phyloP scores from a whole-genome alignment of 208 protist genomes.

The Crithidia brevicula region DNA sequence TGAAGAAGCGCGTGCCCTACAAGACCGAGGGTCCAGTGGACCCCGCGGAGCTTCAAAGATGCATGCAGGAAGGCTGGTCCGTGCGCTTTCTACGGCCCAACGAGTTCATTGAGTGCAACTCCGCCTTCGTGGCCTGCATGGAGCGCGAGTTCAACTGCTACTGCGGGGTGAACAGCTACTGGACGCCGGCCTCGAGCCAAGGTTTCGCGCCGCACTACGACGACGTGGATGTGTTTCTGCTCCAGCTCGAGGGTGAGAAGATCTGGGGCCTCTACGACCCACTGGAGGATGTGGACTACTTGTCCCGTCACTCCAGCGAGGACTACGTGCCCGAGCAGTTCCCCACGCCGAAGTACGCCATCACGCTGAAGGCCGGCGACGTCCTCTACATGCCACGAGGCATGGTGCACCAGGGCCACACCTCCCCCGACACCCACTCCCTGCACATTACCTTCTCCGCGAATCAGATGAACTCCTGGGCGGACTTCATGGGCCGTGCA shows the following conservation, averaged over 20 bases:
- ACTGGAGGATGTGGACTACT: slow-evolving; percentile 51
- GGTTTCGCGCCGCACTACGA: slow-evolving; percentile 97
- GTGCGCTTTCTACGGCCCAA: slow-evolving; percentile 88
- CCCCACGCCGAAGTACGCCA: slow-evolving; percentile 58
- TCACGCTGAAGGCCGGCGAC: slow-evolving; percentile 88
- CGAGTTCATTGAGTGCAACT: slow-evolving; percentile 64
- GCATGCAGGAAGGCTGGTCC: slow-evolving; percentile 80
- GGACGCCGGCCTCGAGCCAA: slow-evolving; percentile 90
- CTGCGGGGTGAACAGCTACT: slow-evolving; percentile 94
- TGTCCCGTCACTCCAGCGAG: slow-evolving; percentile 72
- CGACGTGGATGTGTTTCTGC: slow-evolving; percentile 96
- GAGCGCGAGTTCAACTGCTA: slow-evolving; percentile 87
- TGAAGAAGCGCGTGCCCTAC: slow-evolving; percentile 52
- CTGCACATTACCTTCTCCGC: slow-evolving; percentile 94
- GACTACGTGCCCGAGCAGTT: slow-evolving; percentile 88
- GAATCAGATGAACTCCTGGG: slow-evolving; percentile 85
- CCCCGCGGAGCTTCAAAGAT: slow-evolving; percentile 39
- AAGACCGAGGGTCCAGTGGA: slow-evolving; percentile 31
- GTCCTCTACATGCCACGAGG: slow-evolving; percentile 96
- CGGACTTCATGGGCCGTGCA: slow-evolving; percentile 51
- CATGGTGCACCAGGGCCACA: slow-evolving; percentile 91
- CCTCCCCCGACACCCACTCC: slow-evolving; percentile 61
- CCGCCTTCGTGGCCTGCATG: slow-evolving; percentile 70
- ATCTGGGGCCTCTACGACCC: slow-evolving; percentile 92
- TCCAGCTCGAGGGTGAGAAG: slow-evolving; percentile 95